Evolutionary conservation across 805 yeast genomes (phyloP).

Genomic region (Groenewaldozyma salmanticensis): DNA sequence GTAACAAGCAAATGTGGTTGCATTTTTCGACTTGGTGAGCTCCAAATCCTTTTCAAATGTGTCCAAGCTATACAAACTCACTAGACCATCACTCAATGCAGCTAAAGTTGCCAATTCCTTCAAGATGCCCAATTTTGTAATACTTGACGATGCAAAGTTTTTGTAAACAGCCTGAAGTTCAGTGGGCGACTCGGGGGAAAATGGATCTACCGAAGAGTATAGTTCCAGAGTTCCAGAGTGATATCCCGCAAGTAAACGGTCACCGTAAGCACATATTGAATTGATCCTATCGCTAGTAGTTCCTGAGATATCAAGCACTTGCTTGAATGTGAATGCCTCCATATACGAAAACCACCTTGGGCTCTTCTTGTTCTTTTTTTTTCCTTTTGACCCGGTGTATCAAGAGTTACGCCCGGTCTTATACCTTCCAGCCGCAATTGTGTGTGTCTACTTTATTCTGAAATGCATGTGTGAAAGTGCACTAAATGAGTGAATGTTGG

Average conservation of each 20-base stretch:
- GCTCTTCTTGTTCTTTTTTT: no score
- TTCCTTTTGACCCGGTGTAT: no score
- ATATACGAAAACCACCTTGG: no score
- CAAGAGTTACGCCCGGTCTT: no score
- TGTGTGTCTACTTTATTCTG: no score
- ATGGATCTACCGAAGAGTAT: conserved; percentile 18
- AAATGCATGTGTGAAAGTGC: no score
- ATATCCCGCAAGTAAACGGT: conserved; percentile 21
- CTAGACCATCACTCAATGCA: conserved; percentile 24
- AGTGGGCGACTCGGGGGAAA: conserved; percentile 10
- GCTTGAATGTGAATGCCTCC: no score
- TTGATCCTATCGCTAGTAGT: conserved; percentile 8
- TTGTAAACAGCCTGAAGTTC: conserved; percentile 14
- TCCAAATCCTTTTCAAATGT: conserved; percentile 25
- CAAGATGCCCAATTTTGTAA: conserved; percentile 27
- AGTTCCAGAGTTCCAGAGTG: conserved; percentile 21
- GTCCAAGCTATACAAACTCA: conserved; percentile 26
- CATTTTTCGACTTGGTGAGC: conserved; percentile 28
- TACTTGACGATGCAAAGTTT: conserved; percentile 18
- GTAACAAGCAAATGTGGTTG: conserved; percentile 20
- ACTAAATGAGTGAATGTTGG: no score
- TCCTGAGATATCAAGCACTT: no score
- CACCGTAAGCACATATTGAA: conserved; percentile 18
- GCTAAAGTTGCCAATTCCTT: conserved; percentile 26
- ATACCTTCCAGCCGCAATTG: no score